Evolutionary conservation across 2,329 filamentous ascomycete species (phyloP), one percentile per base, ranked within the genome.

Genomic region (Paraphaeosphaeria sporulosa): DNA sequence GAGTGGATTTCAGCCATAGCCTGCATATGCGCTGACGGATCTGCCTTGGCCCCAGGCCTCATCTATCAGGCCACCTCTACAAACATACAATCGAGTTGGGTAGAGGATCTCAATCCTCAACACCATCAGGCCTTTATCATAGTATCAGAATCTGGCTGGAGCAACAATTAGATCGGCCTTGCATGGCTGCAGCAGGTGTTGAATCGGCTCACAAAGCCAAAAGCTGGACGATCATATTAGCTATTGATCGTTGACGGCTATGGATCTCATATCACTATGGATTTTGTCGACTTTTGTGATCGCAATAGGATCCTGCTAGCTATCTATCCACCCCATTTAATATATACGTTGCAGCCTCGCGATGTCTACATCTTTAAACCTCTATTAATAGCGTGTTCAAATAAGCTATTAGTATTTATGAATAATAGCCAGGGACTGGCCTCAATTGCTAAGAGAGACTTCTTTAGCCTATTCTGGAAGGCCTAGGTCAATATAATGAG

Each of bases 211-310:
- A 66, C 60, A 4, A 64, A 63, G 51, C 49, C n/a, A 10, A 65
- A 63, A 58, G 51, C 61, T 10, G 44, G 53, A 36, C 17, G 32
- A 57, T 51, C 19, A 19, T 63, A 56, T 19, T 48, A 58, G 17
- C 40, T 66, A 38, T 58, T 66, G n/a, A 62, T 65, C 46, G n/a
- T 67, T 30, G 49, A 65, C 34, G 55, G 65, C 47, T 55, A 67
- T 57, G 58, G 61, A 21, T 64, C 3, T 67, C 64, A n/a, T n/a
- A n/a, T n/a, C n/a, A n/a, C n/a, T n/a, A n/a, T n/a, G n/a, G n/a
- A n/a, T n/a, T n/a, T n/a, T 51, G 62, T 65, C 25, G 51, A 64
- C 6, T 67, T 61, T 32, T 65, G 60, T 48, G 42, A 67, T 47
- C 13, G 55, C 17, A 54, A 64, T 21, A 51, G 55, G 48, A 64